Conservation (phyloP, 2,329 filamentous ascomycete genomes). For the Stemphylium beticola region DNA sequence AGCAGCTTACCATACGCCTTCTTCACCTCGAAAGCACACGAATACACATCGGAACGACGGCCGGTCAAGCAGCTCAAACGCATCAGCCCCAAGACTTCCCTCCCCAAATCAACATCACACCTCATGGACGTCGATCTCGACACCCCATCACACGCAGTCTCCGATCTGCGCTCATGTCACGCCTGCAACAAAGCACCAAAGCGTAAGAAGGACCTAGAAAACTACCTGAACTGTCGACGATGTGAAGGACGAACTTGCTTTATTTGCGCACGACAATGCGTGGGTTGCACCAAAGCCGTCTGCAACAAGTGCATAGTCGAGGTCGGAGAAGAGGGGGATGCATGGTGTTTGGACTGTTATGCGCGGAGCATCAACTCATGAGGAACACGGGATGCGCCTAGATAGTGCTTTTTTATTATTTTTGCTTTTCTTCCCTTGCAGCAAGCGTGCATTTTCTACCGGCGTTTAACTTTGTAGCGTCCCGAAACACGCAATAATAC, state of each 20-base stretch:
- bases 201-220: constrained; percentile 69
- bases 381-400: not conserved
- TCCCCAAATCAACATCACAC: constrained; percentile 39
- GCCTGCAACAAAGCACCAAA: constrained; percentile 71
- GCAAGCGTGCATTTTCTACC: constrained; percentile 6
- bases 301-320: constrained; percentile 75
- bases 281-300: constrained; percentile 57
- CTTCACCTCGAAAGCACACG: constrained; percentile 10
- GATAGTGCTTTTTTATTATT: not conserved
- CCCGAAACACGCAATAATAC: not conserved
- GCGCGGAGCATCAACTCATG: constrained; percentile 30
- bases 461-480: not conserved
- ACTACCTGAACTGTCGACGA: constrained; percentile 67
- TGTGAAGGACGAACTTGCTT: constrained; percentile 70
- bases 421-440: not conserved
- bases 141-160: constrained; percentile 11
- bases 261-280: constrained; percentile 71
- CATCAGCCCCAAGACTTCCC: constrained; percentile 25
- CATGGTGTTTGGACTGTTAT: constrained; percentile 69
- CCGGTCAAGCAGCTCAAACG: constrained; percentile 43
- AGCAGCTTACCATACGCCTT: constrained; percentile 20
- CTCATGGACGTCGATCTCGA: constrained; percentile 42
- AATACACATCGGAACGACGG: constrained; percentile 28
- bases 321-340: constrained; percentile 67
- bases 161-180: constrained; percentile 62